A percentile compares a stretch with the other conserved stretches of the same genome.
Conservation (phyloP, 495 filamentous ascomycete genomes). For the Viridothelium virens region DNA sequence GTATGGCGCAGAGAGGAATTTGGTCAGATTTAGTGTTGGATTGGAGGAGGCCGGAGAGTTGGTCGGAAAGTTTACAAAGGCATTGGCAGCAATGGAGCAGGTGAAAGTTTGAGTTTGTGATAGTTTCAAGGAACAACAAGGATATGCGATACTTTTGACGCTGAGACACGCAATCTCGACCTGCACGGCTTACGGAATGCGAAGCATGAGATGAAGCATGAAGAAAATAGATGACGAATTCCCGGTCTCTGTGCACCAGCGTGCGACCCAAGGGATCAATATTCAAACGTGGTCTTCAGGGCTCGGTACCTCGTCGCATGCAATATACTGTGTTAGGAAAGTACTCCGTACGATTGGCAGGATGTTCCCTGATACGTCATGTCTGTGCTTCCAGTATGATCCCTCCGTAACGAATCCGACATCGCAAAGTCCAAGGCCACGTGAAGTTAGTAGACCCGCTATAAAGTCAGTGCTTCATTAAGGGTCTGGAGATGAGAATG, state of each 20-base stretch:
- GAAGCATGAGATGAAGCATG: neutral
- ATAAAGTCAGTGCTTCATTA: neutral
- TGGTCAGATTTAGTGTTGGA: slow-evolving; percentile 85
- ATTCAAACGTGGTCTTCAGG: too few relatives aligned
- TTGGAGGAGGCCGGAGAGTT: slow-evolving; percentile 70
- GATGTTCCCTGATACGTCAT: neutral
- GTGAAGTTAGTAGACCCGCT: neutral
- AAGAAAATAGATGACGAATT: neutral
- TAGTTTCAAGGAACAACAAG: too few relatives aligned
- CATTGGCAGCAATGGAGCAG: slow-evolving; percentile 30
- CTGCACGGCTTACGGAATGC: neutral
- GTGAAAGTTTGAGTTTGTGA: neutral
- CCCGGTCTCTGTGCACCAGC: too few relatives aligned
- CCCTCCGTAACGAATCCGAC: neutral
- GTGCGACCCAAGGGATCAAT: too few relatives aligned
- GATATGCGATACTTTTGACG: too few relatives aligned
- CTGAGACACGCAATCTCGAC: neutral
- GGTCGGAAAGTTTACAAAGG: slow-evolving; percentile 40
- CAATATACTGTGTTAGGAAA: neutral
- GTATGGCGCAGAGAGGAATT: slow-evolving; percentile 66
- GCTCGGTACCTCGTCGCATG: neutral
- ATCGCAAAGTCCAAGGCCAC: neutral
- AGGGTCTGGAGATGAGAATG: neutral
- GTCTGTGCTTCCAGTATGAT: neutral
- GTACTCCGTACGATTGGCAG: neutral